A percentile compares a stretch with the other conserved stretches of the same genome.
Conservation (phyloP, 148 eudicot species). For the Dianthus caryophyllus region DNA sequence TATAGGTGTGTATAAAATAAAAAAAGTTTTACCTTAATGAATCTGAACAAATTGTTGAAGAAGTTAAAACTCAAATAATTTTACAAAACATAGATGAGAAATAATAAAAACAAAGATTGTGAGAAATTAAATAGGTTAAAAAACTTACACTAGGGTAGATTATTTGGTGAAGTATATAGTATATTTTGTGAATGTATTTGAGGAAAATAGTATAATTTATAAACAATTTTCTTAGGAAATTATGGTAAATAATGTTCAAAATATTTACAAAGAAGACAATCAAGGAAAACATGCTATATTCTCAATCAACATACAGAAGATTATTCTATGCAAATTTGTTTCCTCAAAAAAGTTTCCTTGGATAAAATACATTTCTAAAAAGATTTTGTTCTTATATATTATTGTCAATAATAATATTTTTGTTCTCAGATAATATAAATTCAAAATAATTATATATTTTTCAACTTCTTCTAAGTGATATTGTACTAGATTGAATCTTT, state of each 20-base stretch:
- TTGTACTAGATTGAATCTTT: no score
- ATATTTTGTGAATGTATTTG: not conserved
- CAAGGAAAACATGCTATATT: not conserved
- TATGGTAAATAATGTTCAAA: slow-evolving; percentile 4
- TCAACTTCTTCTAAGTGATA: no score
- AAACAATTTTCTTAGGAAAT: not conserved
- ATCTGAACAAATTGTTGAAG: slow-evolving; percentile 3
- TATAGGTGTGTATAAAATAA: no score
- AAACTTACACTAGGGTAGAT: not conserved
- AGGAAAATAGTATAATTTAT: not conserved
- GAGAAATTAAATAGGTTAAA: slow-evolving; percentile 1
- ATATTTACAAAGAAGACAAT: slow-evolving; percentile 3
- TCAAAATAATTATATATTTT: no score
- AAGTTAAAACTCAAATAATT: not conserved
- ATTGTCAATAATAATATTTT: no score
- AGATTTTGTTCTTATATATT: not conserved
- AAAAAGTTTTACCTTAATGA: no score
- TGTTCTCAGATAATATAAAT: no score
- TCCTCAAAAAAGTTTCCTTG: no score
- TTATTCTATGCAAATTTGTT: not conserved
- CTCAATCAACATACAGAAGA: not conserved
- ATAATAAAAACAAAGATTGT: not conserved
- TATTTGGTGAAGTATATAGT: no score
- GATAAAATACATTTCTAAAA: not conserved
- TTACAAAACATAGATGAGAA: not conserved